These are phyloP conservation scores for Colletotrichum horii DNA, from an alignment of 2,329 filamentous ascomycete species.

Conservation along the genomic window DNA sequence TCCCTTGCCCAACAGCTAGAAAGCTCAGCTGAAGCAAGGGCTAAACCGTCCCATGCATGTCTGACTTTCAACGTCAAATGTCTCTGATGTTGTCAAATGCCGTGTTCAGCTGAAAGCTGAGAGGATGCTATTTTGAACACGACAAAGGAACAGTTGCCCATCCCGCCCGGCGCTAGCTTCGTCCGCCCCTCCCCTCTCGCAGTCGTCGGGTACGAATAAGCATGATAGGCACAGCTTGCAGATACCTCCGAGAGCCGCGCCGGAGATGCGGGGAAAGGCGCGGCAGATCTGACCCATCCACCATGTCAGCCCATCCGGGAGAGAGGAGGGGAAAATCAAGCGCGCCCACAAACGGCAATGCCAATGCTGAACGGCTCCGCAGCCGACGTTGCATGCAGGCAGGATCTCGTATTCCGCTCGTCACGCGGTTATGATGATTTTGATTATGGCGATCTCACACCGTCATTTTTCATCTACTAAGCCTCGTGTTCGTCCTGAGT, in stretches of 20 bases:
- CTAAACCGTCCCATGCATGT: neutral
- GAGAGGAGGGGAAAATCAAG: neutral
- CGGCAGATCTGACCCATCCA: neutral
- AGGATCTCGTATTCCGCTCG: constrained; percentile 3
- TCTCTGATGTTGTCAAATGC: neutral
- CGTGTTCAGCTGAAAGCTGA: neutral
- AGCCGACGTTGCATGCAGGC: constrained; percentile 9
- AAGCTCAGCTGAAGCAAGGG: neutral
- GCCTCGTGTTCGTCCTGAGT: neutral
- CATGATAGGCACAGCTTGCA: neutral
- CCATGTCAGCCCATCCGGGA: neutral
- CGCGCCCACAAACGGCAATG: neutral
- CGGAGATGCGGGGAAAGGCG: constrained; percentile 7
- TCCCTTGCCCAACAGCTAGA: neutral
- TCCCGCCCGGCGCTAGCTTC: neutral
- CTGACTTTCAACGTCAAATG: neutral
- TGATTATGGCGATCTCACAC: neutral
- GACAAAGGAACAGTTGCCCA: neutral
- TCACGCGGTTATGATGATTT: neutral
- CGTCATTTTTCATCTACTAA: neutral
- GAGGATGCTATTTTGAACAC: neutral
- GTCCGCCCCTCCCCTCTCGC: neutral
- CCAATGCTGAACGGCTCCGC: neutral
- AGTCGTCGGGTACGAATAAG: neutral
- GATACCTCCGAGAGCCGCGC: neutral